Evolutionary conservation across 2,329 filamentous ascomycete species (phyloP).

Genomic region (Rutstroemia sp.): DNA sequence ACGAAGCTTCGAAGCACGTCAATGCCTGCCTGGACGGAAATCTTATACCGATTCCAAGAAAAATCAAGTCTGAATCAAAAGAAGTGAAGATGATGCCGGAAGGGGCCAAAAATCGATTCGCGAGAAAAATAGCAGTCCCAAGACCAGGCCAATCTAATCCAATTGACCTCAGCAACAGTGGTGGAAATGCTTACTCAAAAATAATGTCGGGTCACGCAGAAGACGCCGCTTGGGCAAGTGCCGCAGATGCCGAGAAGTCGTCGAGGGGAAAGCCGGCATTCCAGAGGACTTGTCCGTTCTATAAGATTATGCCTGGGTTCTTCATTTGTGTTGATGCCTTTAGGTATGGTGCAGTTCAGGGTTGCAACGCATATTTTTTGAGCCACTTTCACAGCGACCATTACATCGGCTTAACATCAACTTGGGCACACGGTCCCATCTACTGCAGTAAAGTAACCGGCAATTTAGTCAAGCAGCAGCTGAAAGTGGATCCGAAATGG

Average conservation of each 20-base stretch:
- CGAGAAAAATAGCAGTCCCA: constrained; percentile 57
- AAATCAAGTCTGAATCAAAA: constrained; percentile 18
- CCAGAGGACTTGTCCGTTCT: constrained; percentile 90
- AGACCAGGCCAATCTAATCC: constrained; percentile 77
- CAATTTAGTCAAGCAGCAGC: constrained; percentile 78
- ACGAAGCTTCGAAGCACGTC: constrained; percentile 76
- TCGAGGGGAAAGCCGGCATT: constrained; percentile 81
- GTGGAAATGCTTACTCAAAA: constrained; percentile 75
- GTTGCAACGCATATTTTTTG: constrained; percentile 89
- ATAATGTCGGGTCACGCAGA: constrained; percentile 91
- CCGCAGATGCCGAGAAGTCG: constrained; percentile 70
- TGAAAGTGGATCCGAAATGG: constrained; percentile 80
- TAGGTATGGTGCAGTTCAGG: constrained; percentile 86
- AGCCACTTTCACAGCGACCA: constrained; percentile 98
- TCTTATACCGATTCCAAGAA: constrained; percentile 47
- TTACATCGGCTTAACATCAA: constrained; percentile 82
- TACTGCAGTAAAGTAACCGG: constrained; percentile 93
- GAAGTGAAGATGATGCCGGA: constrained; percentile 21
- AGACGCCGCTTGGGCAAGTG: constrained; percentile 80
- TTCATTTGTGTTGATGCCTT: constrained; percentile 94
- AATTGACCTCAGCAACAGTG: constrained; percentile 44
- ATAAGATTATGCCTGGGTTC: constrained; percentile 94
- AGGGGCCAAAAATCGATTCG: constrained; percentile 41
- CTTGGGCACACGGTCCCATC: constrained; percentile 88
- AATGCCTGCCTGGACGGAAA: constrained; percentile 89